Conservation (phyloP, 2,329 filamentous ascomycete genomes). For the Ceratocystis albifundus region DNA sequence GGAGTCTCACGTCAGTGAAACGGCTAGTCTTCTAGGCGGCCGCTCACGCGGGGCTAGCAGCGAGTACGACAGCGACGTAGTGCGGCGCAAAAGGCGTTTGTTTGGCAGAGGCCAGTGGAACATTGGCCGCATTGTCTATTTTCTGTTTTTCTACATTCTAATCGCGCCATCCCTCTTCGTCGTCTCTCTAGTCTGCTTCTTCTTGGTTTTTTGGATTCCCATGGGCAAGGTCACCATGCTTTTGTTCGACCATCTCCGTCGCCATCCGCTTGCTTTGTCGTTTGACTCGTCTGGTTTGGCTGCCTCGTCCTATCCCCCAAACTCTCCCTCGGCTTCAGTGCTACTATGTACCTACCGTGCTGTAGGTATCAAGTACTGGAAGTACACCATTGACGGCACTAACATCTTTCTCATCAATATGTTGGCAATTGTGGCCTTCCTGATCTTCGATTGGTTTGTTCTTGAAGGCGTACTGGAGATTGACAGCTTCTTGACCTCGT, state of each 20-base stretch:
- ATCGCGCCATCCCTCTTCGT: slow-evolving; percentile 77
- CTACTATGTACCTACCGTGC: slow-evolving; percentile 94
- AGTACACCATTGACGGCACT: slow-evolving; percentile 95
- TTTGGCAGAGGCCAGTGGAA: slow-evolving; percentile 97
- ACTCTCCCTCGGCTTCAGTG: slow-evolving; percentile 69
- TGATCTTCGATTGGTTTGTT: slow-evolving; percentile 84
- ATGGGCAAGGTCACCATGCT: slow-evolving; percentile 94
- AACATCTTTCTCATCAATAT: slow-evolving; percentile 99
- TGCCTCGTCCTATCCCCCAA: slow-evolving; percentile 48
- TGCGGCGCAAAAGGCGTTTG: slow-evolving; percentile 57
- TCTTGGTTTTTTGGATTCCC: slow-evolving; percentile 93
- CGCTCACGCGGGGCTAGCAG: slow-evolving; percentile 31
- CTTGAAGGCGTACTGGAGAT: slow-evolving; percentile 58
- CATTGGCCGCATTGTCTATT: slow-evolving; percentile 86
- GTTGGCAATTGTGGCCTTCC: slow-evolving; percentile 83
- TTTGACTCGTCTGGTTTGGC: slow-evolving; percentile 80
- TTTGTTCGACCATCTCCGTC: slow-evolving; percentile 78
- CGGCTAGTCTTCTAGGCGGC: slow-evolving; percentile 71
- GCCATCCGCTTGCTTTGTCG: slow-evolving; percentile 82
- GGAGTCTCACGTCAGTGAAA: slow-evolving; percentile 74
- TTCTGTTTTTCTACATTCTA: slow-evolving; percentile 87
- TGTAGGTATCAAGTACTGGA: slow-evolving; percentile 93
- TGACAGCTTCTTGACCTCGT: slow-evolving; percentile 62
- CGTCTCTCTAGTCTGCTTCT: slow-evolving; percentile 84
- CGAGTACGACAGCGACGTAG: slow-evolving; percentile 26